Evolutionary conservation across 2,329 filamentous ascomycete species (phyloP).

Genomic region (Colletotrichum ledebouriae): DNA sequence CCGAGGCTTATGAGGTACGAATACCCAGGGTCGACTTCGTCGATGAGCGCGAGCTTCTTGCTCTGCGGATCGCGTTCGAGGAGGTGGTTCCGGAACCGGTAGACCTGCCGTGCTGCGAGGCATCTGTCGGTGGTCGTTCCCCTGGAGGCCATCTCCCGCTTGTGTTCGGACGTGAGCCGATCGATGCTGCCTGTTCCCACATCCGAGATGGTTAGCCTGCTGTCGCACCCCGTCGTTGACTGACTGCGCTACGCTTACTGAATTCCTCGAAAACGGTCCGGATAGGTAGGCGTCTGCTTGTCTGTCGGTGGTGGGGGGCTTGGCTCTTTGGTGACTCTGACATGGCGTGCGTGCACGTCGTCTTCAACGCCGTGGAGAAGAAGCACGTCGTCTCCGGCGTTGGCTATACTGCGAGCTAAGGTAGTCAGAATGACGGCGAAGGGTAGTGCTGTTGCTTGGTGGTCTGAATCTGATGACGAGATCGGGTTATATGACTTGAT

Average conservation of each 20-base stretch:
- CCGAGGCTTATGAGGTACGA: background rate
- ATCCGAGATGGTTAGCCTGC: background rate
- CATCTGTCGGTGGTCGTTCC: background rate
- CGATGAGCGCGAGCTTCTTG: background rate
- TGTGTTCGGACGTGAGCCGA: background rate
- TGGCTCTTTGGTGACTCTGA: background rate
- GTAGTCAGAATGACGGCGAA: no score
- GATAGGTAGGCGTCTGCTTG: background rate
- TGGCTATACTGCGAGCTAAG: no score
- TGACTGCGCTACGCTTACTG: background rate
- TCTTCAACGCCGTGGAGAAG: conserved; percentile 3
- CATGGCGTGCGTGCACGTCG: background rate
- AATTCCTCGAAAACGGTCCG: background rate
- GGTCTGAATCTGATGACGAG: background rate
- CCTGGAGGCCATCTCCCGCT: background rate
- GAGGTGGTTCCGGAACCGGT: background rate
- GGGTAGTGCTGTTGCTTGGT: background rate
- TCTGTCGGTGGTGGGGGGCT: background rate
- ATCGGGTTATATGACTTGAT: background rate
- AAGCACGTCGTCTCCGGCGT: no score
- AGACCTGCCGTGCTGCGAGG: background rate
- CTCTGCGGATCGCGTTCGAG: background rate
- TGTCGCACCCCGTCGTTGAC: background rate
- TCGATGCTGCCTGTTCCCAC: background rate
- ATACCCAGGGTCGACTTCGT: background rate